Conservation (phyloP, 805 yeast genomes). For the Zygoascus flipseniorum region DNA sequence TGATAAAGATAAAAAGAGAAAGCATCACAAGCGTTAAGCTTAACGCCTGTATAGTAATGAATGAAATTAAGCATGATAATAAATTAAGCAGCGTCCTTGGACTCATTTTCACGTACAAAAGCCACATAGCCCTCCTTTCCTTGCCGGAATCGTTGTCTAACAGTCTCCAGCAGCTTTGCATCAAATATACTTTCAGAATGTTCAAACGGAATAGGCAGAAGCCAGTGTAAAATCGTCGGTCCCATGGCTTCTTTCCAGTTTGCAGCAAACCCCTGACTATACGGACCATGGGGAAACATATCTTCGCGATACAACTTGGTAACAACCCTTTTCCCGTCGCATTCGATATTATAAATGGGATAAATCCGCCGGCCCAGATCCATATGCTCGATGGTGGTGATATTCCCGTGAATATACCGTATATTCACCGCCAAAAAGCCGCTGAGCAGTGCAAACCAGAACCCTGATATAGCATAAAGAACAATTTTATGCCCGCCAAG, state of each 20-base stretch:
- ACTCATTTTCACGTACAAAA: neutral
- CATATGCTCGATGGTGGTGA: conserved; percentile 46
- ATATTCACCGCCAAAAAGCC: conserved; percentile 38
- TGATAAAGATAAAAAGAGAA: neutral
- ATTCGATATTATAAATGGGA: conserved; percentile 33
- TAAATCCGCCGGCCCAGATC: conserved; percentile 8
- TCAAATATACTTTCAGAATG: conserved; percentile 3
- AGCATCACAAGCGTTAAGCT: neutral
- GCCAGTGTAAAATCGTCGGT: conserved; percentile 23
- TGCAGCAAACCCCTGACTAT: conserved; percentile 18
- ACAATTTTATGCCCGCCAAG: conserved; percentile 35
- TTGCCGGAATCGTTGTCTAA: conserved; percentile 9
- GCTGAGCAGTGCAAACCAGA: conserved; percentile 39
- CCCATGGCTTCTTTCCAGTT: conserved; percentile 26
- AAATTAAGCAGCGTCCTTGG: neutral
- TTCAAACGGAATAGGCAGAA: conserved; percentile 15
- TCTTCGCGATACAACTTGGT: conserved; percentile 37
- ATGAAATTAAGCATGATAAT: neutral
- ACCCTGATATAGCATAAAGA: conserved; percentile 36
- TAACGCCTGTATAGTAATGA: neutral
- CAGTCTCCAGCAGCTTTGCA: conserved; percentile 10
- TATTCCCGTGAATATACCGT: conserved; percentile 38
- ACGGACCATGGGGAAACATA: conserved; percentile 21
- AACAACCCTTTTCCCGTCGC: conserved; percentile 35
- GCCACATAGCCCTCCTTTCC: conserved; percentile 15